Percentiles rank a stretch among this genome's conserved stretches.
phyloP scores from a whole-genome alignment of 345 rosid genomes.

The Eutrema heterophyllum region DNA sequence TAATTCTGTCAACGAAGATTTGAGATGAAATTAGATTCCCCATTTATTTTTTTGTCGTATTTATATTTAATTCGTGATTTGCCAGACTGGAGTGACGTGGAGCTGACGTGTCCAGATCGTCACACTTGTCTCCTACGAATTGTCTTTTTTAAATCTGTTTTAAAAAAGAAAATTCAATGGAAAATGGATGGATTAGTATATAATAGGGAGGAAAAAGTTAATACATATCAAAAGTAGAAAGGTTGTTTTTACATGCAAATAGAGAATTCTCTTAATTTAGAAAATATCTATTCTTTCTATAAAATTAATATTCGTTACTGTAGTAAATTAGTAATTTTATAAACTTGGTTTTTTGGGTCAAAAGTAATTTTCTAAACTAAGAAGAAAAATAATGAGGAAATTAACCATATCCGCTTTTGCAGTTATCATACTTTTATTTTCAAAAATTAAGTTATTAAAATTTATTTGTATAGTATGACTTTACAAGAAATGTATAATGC shows the following conservation, averaged over 20 bases:
- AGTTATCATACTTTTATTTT: not conserved
- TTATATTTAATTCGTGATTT: not conserved
- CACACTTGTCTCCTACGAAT: not conserved
- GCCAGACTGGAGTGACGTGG: constrained; percentile 13
- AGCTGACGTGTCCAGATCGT: not conserved
- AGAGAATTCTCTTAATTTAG: not conserved
- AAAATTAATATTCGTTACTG: not conserved
- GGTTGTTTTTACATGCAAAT: not conserved
- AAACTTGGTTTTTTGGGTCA: no score
- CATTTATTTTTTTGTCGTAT: not conserved
- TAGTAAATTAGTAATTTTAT: not conserved
- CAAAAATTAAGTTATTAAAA: no score
- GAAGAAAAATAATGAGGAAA: not conserved
- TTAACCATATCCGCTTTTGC: not conserved
- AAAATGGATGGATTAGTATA: not conserved
- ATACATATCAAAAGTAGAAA: not conserved
- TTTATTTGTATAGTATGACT: no score
- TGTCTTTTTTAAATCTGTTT: no score
- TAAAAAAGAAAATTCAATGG: not conserved
- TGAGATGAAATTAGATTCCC: constrained; percentile 15
- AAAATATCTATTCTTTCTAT: not conserved
- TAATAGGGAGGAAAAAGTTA: not conserved
- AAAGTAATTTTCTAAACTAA: not conserved
- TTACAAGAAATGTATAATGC: not conserved
- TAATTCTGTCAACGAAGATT: constrained; percentile 28